Conservation (phyloP, 2,329 filamentous ascomycete species). For the Pyrenochaeta sp. region DNA sequence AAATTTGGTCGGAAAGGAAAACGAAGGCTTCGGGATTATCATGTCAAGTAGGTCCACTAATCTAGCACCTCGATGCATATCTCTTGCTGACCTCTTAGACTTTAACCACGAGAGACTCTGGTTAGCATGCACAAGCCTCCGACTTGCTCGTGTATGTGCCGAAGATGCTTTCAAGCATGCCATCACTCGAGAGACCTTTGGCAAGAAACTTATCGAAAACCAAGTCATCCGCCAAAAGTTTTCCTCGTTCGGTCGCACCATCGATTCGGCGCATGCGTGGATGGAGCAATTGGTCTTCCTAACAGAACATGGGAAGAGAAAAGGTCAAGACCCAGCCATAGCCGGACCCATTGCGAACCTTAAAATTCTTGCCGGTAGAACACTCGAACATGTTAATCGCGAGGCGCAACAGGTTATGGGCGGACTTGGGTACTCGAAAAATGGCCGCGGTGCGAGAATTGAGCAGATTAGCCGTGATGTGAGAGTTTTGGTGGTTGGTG, state of each 20-base stretch:
- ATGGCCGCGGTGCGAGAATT: constrained; percentile 73
- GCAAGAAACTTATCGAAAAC: constrained; percentile 79
- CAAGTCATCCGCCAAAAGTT: constrained; percentile 79
- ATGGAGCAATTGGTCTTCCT: constrained; percentile 79
- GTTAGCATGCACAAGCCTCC: constrained; percentile 69
- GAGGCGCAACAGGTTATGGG: constrained; percentile 79
- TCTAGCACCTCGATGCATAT: background rate
- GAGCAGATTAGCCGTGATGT: constrained; percentile 83
- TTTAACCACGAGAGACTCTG: constrained; percentile 84
- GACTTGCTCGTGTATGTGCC: constrained; percentile 69
- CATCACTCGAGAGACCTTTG: constrained; percentile 81
- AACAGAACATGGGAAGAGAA: constrained; percentile 71
- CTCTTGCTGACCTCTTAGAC: constrained; percentile 54
- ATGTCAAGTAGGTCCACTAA: constrained; percentile 67
- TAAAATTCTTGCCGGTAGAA: constrained; percentile 78
- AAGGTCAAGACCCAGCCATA: constrained; percentile 68
- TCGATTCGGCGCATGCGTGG: constrained; percentile 80
- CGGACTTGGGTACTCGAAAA: constrained; percentile 76
- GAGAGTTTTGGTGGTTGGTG: constrained; percentile 69
- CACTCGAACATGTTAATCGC: constrained; percentile 80
- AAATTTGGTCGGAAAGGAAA: constrained; percentile 77
- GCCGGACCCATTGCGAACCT: constrained; percentile 80
- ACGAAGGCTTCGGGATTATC: constrained; percentile 70
- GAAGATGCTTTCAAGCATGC: constrained; percentile 85
- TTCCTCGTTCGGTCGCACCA: constrained; percentile 51